Conservation (phyloP, 495 filamentous ascomycete genomes). For the Melanomma pulvis-pyrius region DNA sequence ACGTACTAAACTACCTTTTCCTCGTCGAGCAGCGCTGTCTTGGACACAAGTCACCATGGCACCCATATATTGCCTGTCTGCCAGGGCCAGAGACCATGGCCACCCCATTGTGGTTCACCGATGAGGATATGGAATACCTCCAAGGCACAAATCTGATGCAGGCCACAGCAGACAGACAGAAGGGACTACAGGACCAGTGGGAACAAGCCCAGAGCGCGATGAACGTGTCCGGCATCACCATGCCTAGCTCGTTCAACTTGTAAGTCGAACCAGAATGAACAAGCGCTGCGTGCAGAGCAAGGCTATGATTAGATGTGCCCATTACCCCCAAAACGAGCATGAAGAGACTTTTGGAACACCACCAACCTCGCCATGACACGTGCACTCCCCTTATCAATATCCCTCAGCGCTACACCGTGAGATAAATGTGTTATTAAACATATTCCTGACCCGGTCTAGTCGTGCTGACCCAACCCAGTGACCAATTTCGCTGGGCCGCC, state of each 20-base stretch:
- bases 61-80: slow-evolving; percentile 61
- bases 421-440: neutral
- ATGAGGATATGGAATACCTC: slow-evolving; percentile 61
- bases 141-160: slow-evolving; percentile 61
- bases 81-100: slow-evolving; percentile 58
- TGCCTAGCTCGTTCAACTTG: neutral
- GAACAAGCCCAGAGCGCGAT: slow-evolving; percentile 47
- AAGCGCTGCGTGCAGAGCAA: slow-evolving; percentile 45
- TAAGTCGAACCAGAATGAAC: slow-evolving; percentile 1
- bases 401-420: neutral
- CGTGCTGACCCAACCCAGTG: neutral
- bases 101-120: slow-evolving; percentile 62
- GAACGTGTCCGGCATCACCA: slow-evolving; percentile 44
- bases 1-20: slow-evolving; percentile 53
- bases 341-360: neutral
- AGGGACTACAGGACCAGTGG: slow-evolving; percentile 57
- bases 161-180: slow-evolving; percentile 50
- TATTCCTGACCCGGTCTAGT: neutral
- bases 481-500: slow-evolving; percentile 56
- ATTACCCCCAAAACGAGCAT: neutral
- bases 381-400: neutral
- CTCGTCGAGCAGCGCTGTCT: slow-evolving; percentile 60
- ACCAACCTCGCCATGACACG: neutral
- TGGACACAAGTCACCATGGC: slow-evolving; percentile 59
- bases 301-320: slow-evolving; percentile 14